These are phyloP conservation scores for Talaromyces sp. DNA, from an alignment of 2,329 filamentous ascomycete genomes.

Conservation along the genomic window DNA sequence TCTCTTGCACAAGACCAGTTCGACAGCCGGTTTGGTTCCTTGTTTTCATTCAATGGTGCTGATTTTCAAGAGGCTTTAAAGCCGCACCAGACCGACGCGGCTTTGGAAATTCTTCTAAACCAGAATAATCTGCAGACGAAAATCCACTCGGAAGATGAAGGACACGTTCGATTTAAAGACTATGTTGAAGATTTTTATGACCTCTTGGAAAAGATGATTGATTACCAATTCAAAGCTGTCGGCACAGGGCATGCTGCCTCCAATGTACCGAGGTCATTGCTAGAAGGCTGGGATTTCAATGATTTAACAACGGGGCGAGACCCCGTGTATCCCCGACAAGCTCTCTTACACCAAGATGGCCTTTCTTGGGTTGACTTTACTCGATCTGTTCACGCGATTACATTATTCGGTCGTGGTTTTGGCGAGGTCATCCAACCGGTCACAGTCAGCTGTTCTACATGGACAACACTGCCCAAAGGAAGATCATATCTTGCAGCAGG, in stretches of 20 bases:
- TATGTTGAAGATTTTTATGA: constrained; percentile 21
- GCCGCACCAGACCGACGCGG: constrained; percentile 6
- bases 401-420: constrained; percentile 21
- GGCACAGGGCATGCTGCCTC: neutral
- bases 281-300: constrained; percentile 28
- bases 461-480: constrained; percentile 20
- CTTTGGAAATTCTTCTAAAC: constrained; percentile 12
- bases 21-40: constrained; percentile 1
- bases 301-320: constrained; percentile 17
- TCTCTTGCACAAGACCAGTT: constrained; percentile 17
- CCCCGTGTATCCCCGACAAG: constrained; percentile 16
- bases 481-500: constrained; percentile 25
- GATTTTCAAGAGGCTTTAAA: constrained; percentile 8
- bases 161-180: constrained; percentile 16
- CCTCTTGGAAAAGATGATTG: constrained; percentile 23
- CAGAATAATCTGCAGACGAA: constrained; percentile 8
- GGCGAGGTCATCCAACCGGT: constrained; percentile 21
- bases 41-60: constrained; percentile 3
- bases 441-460: constrained; percentile 16
- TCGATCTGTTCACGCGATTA: constrained; percentile 20
- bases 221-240: constrained; percentile 15
- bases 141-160: constrained; percentile 5
- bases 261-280: constrained; percentile 9
- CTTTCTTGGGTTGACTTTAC: constrained; percentile 28
- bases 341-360: constrained; percentile 13